Conservation (phyloP, 2,329 filamentous ascomycete species). For the Penicillium sp. region DNA sequence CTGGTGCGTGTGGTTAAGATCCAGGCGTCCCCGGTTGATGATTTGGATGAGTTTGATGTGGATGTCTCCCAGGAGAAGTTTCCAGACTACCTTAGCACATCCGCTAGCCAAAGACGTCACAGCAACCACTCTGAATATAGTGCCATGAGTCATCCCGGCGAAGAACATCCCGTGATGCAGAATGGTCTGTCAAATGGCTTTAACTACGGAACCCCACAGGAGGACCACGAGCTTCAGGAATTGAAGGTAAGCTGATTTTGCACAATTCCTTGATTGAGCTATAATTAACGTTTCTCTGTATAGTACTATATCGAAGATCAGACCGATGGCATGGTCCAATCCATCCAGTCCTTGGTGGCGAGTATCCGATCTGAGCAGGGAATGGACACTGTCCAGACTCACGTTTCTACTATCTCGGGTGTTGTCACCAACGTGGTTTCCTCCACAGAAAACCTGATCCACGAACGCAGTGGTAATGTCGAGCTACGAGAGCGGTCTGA, state of each 20-base stretch:
- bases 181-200: conserved; percentile 32
- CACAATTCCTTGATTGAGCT: conserved; percentile 10
- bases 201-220: conserved; percentile 41
- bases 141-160: conserved; percentile 60
- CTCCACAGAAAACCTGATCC: conserved; percentile 57
- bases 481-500: conserved; percentile 47
- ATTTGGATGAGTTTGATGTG: conserved; percentile 71
- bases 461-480: conserved; percentile 44
- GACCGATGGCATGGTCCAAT: conserved; percentile 71
- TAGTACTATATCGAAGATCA: conserved; percentile 78
- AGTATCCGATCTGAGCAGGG: conserved; percentile 63
- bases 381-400: conserved; percentile 61
- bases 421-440: conserved; percentile 67
- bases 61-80: conserved; percentile 61
- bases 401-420: conserved; percentile 65
- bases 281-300: conserved; percentile 14
- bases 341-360: conserved; percentile 74
- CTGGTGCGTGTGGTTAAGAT: conserved; percentile 81
- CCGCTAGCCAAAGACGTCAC: conserved; percentile 46
- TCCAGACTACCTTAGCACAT: conserved; percentile 61
- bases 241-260: conserved; percentile 50
- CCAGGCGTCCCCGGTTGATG: conserved; percentile 65
- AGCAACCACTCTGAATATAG: conserved; percentile 71
- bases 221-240: conserved; percentile 53
- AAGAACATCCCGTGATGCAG: conserved; percentile 25